Evolutionary conservation across 164 flowering plant genomes (phyloP).

Genomic region (Aristolochia fimbriata): DNA sequence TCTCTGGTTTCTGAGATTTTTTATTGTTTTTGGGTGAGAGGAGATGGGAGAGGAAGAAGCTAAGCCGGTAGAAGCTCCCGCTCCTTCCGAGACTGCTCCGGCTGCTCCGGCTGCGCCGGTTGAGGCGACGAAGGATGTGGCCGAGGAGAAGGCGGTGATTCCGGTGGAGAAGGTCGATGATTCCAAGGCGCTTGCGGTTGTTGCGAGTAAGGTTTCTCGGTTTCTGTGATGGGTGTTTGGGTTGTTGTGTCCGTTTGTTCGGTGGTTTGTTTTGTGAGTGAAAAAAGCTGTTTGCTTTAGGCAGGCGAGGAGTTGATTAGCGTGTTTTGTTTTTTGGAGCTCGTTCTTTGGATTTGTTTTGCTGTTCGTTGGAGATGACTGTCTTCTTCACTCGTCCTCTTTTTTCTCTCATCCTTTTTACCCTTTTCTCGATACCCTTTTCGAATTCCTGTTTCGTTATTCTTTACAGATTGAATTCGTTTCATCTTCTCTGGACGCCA

Average conservation of each 20-base stretch:
- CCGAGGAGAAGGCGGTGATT: conserved; percentile 30
- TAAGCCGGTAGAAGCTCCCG: conserved; percentile 12
- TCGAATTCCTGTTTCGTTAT: no score
- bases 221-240: background rate
- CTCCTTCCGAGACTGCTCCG: no score
- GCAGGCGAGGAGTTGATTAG: no score
- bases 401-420: no score
- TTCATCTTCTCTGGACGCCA: no score
- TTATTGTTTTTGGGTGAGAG: background rate
- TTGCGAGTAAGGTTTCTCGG: conserved; percentile 28
- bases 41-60: conserved; percentile 20
- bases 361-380: no score
- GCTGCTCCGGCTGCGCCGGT: conserved; percentile 8
- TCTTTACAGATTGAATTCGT: no score
- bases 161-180: conserved; percentile 32
- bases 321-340: no score
- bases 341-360: background rate
- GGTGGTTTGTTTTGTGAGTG: background rate
- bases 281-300: no score
- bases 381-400: no score
- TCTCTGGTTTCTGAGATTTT: background rate
- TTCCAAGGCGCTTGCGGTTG: conserved; percentile 40
- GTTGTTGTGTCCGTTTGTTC: background rate
- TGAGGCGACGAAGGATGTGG: conserved; percentile 9
- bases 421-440: no score